Evolutionary conservation across 495 filamentous ascomycete species (phyloP).

Genomic region (Usnea hakonensis): DNA sequence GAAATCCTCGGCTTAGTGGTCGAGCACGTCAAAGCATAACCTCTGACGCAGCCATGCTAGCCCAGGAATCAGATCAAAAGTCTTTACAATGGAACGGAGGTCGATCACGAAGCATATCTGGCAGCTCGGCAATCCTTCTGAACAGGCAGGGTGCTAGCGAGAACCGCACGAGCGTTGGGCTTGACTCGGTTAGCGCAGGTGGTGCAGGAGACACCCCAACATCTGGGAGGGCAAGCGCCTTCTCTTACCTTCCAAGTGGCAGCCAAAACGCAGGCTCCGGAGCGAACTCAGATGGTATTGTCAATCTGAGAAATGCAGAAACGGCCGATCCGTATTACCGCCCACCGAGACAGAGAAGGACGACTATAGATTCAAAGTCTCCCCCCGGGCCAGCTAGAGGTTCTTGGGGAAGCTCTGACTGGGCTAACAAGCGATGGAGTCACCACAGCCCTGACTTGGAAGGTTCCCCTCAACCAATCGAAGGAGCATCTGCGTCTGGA

Average conservation of each 20-base stretch:
- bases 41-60: conserved; percentile 73
- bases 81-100: conserved; percentile 59
- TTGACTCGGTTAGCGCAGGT: conserved; percentile 42
- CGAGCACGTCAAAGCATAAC: conserved; percentile 65
- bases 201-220: conserved; percentile 53
- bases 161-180: conserved; percentile 37
- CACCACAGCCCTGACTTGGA: conserved; percentile 25
- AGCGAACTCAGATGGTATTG: conserved; percentile 33
- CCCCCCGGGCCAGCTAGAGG: conserved; percentile 36
- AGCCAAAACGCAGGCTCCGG: conserved; percentile 25
- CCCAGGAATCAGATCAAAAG: conserved; percentile 54
- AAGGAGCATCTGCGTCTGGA: conserved; percentile 45
- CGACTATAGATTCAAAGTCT: conserved; percentile 44
- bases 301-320: conserved; percentile 36
- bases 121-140: conserved; percentile 69
- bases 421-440: conserved; percentile 40
- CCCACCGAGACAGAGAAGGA: conserved; percentile 62
- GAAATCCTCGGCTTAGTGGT: conserved; percentile 53
- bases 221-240: conserved; percentile 56
- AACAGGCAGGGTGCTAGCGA: conserved; percentile 46
- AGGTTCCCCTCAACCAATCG: conserved; percentile 29
- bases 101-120: conserved; percentile 72
- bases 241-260: conserved; percentile 57
- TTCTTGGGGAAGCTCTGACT: conserved; percentile 47
- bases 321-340: conserved; percentile 73